Conservation (phyloP, 352 stramenopile species). For the Phytophthora cryptogea region DNA sequence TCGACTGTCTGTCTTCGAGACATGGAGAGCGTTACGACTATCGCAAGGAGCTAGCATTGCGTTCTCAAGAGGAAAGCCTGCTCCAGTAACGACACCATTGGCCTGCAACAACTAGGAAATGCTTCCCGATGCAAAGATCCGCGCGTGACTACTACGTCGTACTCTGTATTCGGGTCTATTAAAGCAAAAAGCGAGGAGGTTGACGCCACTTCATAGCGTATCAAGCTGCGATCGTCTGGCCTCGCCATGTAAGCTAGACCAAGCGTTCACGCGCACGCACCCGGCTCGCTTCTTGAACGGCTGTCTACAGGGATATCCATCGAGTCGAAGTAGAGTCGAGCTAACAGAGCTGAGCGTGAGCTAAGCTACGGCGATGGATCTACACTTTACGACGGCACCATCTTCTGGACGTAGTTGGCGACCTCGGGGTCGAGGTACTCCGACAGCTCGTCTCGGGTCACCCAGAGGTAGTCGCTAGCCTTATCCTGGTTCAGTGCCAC, state of each 20-base stretch:
- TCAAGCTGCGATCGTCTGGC: neutral
- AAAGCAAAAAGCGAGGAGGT: constrained; percentile 18
- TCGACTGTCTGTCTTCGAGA: constrained; percentile 21
- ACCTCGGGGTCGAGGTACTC: constrained; percentile 80
- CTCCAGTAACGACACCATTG: constrained; percentile 2
- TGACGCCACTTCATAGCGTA: neutral
- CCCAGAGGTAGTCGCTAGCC: constrained; percentile 80
- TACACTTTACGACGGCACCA: constrained; percentile 58
- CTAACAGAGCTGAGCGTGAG: constrained; percentile 24
- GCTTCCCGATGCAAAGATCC: constrained; percentile 2
- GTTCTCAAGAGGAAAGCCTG: constrained; percentile 3
- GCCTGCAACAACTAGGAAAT: constrained; percentile 16
- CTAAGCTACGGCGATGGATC: constrained; percentile 13
- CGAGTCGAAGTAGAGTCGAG: constrained; percentile 23
- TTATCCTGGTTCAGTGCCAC: constrained; percentile 64
- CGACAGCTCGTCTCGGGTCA: constrained; percentile 70
- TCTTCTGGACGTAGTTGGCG: constrained; percentile 77
- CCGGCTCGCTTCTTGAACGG: constrained; percentile 19
- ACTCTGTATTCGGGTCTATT: too few species aligned
- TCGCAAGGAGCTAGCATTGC: constrained; percentile 8
- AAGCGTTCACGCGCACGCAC: too few species aligned
- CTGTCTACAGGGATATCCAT: constrained; percentile 29
- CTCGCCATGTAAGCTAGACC: neutral
- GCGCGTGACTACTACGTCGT: neutral
- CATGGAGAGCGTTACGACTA: constrained; percentile 20